Base-by-base conservation (phyloP, 768 basidiomycete species). In the Rhodotorula paludigena region DNA sequence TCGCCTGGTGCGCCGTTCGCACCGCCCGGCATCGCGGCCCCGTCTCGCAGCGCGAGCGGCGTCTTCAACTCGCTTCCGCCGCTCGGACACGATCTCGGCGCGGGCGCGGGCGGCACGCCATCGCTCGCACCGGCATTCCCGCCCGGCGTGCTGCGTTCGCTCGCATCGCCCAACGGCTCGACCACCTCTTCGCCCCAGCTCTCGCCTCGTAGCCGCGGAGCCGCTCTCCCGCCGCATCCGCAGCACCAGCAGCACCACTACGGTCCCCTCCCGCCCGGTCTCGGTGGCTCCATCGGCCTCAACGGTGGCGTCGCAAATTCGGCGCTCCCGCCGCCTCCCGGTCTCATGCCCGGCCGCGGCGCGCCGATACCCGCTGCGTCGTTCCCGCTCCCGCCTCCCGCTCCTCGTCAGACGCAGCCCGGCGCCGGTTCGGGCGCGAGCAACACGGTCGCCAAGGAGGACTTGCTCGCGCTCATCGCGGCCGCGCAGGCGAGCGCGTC, bases 321-420 rank as follows among this genome's bases (percentile, higher is more conserved):
- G 35, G 61, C 66, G 1, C 57, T 68, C 15, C 66, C 66, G 15
- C 66, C 60, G 12, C 70, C 70, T 18, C 70, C 70, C 7, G 70
- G 70, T 0, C 63, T 71, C 45, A 44, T 57, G 25, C 61, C 58
- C 36, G 41, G 20, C 41, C 41, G 56, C 42, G 30, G 61, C 25
- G 60, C 68, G 10, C 63, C 68, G 6, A 71, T 71, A 30, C 69
- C 69, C 2, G 69, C 69, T 25, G 69, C 69, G 32, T 56, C 53
- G n/a, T 71, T 71, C 65, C 70, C 70, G 15, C 66, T 71, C 1
- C 70, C 70, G n/a, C 70, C 70, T 28, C 65, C 70, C 3, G 70
- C 66, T 9, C 70, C 70, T 30, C 47, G 66, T 21, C 52, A 63
- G 56, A 59, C n/a, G 28, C 48, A 54, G 44, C 30, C 58, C 35